Percentiles rank a stretch among this genome's conserved stretches.
phyloP scores from a whole-genome alignment of 2,329 filamentous ascomycete genomes.

The Cryphonectria nitschkei region DNA sequence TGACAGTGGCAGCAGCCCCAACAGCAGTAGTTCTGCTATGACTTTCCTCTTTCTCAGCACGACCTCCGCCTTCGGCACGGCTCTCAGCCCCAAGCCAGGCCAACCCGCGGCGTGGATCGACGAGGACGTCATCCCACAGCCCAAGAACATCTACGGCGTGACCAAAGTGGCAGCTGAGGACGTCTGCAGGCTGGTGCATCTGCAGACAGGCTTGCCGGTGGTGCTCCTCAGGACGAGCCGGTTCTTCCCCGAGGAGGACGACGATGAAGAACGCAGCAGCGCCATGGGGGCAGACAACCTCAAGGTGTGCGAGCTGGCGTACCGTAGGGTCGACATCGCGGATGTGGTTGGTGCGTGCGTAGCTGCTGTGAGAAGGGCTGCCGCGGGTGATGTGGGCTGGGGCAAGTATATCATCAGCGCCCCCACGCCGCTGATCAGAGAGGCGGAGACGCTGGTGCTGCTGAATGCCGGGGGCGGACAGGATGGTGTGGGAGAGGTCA shows the following conservation, averaged over 20 bases:
- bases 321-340: constrained; percentile 48
- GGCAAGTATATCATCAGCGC: constrained; percentile 49
- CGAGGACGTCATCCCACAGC: constrained; percentile 44
- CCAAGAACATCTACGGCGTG: constrained; percentile 54
- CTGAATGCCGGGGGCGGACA: constrained; percentile 40
- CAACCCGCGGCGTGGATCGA: constrained; percentile 49
- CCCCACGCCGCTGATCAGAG: constrained; percentile 43
- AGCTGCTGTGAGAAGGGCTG: constrained; percentile 43
- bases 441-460: constrained; percentile 38
- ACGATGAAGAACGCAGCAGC: constrained; percentile 44
- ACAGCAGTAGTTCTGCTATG: background rate
- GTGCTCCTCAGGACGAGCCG: constrained; percentile 51
- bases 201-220: constrained; percentile 44
- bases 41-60: constrained; percentile 51
- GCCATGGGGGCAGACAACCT: constrained; percentile 47
- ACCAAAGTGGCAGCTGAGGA: constrained; percentile 55
- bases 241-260: constrained; percentile 54
- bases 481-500: constrained; percentile 35
- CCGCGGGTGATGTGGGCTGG: constrained; percentile 37
- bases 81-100: constrained; percentile 39
- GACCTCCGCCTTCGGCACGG: constrained; percentile 49
- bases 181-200: constrained; percentile 47
- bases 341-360: constrained; percentile 48
- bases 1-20: background rate
- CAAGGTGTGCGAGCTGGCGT: constrained; percentile 52